Evolutionary conservation across 352 stramenopile species (phyloP).

Genomic region (Saprolegnia diclina): DNA sequence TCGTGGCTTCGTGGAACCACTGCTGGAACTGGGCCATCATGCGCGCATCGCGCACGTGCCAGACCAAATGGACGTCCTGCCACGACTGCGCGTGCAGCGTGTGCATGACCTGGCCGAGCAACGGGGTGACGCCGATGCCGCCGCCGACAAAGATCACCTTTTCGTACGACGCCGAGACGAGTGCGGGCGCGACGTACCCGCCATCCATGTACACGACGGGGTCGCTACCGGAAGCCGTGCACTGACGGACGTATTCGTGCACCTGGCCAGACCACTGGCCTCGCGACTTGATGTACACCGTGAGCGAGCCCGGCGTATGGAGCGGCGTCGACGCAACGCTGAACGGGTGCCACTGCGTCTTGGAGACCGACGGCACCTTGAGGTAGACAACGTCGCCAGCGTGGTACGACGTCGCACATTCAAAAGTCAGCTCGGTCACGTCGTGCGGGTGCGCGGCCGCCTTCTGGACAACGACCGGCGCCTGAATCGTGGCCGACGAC

Average conservation of each 20-base stretch:
- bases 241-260: constrained; percentile 34
- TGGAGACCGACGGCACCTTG: constrained; percentile 72
- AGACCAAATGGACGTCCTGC: constrained; percentile 25
- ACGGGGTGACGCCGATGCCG: constrained; percentile 31
- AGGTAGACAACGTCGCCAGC: constrained; percentile 62
- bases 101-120: constrained; percentile 23
- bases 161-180: constrained; percentile 30
- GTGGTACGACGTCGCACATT: constrained; percentile 48
- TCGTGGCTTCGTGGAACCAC: constrained; percentile 15
- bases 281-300: constrained; percentile 71
- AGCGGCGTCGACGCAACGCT: constrained; percentile 80
- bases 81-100: constrained; percentile 4
- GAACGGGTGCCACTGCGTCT: constrained; percentile 85
- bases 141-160: constrained; percentile 35
- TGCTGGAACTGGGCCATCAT: constrained; percentile 24
- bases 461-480: neutral
- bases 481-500: constrained; percentile 2
- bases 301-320: constrained; percentile 80
- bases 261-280: constrained; percentile 73
- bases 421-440: neutral
- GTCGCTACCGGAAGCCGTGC: neutral
- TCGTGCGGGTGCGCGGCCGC: neutral
- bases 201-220: constrained; percentile 66
- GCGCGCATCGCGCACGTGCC: constrained; percentile 12
- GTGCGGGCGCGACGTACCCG: constrained; percentile 39